A percentile compares a stretch with the other conserved stretches of the same genome.
Evolutionary conservation across 129 eudicot genomes (phyloP).

Genomic region (Artemisia annua): DNA sequence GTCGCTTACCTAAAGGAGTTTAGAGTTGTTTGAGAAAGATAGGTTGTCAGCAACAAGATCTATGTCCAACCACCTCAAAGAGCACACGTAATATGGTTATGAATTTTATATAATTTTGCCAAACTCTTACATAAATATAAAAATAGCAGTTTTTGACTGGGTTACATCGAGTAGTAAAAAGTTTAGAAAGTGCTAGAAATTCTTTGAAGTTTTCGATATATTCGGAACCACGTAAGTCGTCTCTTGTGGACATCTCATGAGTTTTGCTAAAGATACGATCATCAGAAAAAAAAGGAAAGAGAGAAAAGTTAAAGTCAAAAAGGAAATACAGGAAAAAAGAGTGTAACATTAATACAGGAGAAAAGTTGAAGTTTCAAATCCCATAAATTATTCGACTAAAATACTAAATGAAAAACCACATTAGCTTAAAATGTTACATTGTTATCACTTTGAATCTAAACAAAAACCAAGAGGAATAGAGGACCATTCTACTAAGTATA

Average conservation of each 20-base stretch:
- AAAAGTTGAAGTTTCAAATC: too few species aligned
- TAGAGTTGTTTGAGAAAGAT: conserved; percentile 7
- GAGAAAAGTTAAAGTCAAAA: too few species aligned
- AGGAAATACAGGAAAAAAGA: too few species aligned
- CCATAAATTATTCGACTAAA: too few species aligned
- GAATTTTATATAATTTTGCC: neutral
- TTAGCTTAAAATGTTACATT: too few species aligned
- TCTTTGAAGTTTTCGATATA: neutral
- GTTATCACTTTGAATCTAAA: too few species aligned
- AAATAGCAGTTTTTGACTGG: neutral
- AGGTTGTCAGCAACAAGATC: conserved; percentile 11
- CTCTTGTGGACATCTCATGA: neutral
- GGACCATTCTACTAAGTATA: too few species aligned
- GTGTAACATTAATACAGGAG: too few species aligned
- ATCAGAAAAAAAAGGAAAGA: too few species aligned
- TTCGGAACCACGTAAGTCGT: conserved; percentile 7
- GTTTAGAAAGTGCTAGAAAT: conserved; percentile 4
- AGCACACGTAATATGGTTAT: conserved; percentile 13
- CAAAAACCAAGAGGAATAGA: too few species aligned
- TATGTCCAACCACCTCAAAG: conserved; percentile 6
- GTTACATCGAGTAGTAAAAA: neutral
- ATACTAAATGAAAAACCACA: too few species aligned
- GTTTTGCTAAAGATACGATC: too few species aligned
- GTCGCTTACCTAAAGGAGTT: neutral
- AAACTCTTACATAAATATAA: neutral